phyloP scores from a whole-genome alignment of 139 green algal genomes.

The Zygnema circumcarinatum region DNA sequence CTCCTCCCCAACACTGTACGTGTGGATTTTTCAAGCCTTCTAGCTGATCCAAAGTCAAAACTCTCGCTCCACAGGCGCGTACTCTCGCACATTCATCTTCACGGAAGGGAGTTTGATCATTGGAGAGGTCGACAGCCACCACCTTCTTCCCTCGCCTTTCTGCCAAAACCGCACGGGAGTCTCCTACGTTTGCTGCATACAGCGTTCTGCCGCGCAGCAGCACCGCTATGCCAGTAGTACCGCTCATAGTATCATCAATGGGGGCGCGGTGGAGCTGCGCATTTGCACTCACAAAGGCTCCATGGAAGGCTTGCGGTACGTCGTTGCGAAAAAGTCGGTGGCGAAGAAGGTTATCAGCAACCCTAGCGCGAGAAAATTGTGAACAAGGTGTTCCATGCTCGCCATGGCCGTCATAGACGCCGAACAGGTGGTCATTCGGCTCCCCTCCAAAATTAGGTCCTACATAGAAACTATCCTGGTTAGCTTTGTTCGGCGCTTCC shows the following conservation, averaged over 20 bases:
- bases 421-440: slow-evolving; percentile 71
- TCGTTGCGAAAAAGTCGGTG: slow-evolving; percentile 15
- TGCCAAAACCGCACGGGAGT: slow-evolving; percentile 85
- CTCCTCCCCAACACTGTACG: slow-evolving; percentile 70
- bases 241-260: slow-evolving; percentile 77
- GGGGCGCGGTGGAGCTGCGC: slow-evolving; percentile 73
- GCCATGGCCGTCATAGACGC: slow-evolving; percentile 86
- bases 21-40: slow-evolving; percentile 63
- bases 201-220: slow-evolving; percentile 74
- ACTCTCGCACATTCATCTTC: slow-evolving; percentile 90
- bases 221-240: slow-evolving; percentile 84
- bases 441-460: slow-evolving; percentile 72
- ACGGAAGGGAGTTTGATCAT: slow-evolving; percentile 67
- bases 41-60: slow-evolving; percentile 93
- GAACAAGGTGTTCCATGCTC: slow-evolving; percentile 64
- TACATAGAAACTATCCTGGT: slow-evolving; percentile 86
- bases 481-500: slow-evolving; percentile 81
- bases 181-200: slow-evolving; percentile 90
- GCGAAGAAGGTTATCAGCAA: slow-evolving; percentile 71
- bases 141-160: slow-evolving; percentile 63
- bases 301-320: slow-evolving; percentile 63
- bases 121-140: slow-evolving; percentile 54
- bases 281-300: slow-evolving; percentile 80
- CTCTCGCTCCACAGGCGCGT: slow-evolving; percentile 77
- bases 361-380: slow-evolving; percentile 76